These are phyloP conservation scores for Parastagonospora avenae DNA, from an alignment of 2,329 filamentous ascomycete species.

Conservation along the genomic window DNA sequence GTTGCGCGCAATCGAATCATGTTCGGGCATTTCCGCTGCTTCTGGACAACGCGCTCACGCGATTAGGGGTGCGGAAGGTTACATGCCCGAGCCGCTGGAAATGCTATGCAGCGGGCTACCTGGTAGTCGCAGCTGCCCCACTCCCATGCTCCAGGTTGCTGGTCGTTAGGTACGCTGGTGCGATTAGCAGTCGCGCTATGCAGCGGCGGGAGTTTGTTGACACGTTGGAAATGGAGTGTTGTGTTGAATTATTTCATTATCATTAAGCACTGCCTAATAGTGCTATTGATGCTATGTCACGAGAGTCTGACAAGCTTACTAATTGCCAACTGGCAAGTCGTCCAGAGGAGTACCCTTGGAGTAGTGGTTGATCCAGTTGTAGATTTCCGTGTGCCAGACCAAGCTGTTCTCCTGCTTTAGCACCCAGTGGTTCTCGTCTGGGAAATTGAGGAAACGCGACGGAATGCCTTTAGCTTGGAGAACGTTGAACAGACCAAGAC, in stretches of 20 bases:
- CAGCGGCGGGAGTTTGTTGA: too few relatives aligned
- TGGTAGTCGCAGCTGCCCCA: too few relatives aligned
- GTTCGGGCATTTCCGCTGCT: too few relatives aligned
- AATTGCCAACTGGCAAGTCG: constrained; percentile 36
- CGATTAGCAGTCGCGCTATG: not conserved
- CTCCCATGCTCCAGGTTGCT: too few relatives aligned
- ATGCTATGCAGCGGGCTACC: too few relatives aligned
- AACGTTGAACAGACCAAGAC: constrained; percentile 82
- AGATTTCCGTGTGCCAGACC: constrained; percentile 75
- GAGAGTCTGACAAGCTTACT: constrained; percentile 1
- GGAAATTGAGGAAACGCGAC: constrained; percentile 79
- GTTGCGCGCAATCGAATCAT: not conserved
- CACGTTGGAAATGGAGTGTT: too few relatives aligned
- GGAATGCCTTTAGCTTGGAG: constrained; percentile 77
- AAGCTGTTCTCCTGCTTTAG: constrained; percentile 88
- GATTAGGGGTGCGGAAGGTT: too few relatives aligned
- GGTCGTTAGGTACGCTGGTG: not conserved
- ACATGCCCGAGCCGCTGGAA: too few relatives aligned
- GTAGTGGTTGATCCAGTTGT: constrained; percentile 48
- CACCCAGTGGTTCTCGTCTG: constrained; percentile 81
- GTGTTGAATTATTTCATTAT: constrained; percentile 2
- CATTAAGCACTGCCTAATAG: not conserved
- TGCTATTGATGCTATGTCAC: not conserved
- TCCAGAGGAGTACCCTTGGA: constrained; percentile 38
- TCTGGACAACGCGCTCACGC: too few relatives aligned